Evolutionary conservation across 83 land plant genomes (phyloP), one percentile per base, ranked within the genome.

Genomic region (Picea engelmannii): DNA sequence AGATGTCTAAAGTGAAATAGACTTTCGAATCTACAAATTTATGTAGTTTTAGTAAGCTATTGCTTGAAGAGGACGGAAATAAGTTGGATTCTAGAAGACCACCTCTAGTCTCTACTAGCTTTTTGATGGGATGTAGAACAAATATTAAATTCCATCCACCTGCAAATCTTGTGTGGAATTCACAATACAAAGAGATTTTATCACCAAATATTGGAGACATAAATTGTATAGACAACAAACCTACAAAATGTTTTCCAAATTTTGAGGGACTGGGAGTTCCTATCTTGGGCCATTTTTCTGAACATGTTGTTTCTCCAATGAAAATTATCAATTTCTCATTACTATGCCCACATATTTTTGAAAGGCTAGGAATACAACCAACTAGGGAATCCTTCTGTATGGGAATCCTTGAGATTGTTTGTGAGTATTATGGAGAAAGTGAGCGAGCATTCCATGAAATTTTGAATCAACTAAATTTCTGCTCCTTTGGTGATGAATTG

Each of bases 371-470:
- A n/a, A n/a, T n/a, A n/a, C n/a, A n/a, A n/a, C n/a, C n/a, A n/a
- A n/a, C n/a, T n/a, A n/a, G n/a, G n/a, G n/a, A n/a, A n/a, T n/a
- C n/a, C n/a, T n/a, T n/a, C n/a, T n/a, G n/a, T n/a, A n/a, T n/a
- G n/a, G n/a, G n/a, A n/a, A n/a, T n/a, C n/a, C 96, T 95, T 83
- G 99, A 96, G 79, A 80, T 93, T 66, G 79, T 95, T 1, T 91
- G 89, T 81, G 90, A 96, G 78, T 90, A 88, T 70, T 89, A 89
- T 88, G 99, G 99, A 60, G 95, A 95, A 81, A 93, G 93, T 86
- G 98, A 95, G 87, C 83, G 88, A 83, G 93, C 91, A 59, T 78
- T 96, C 59, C 84, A 75, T 83, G 87, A 88, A 52, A 82, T 96
- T 64, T 96, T 94, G 82, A 82, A 85, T 38, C 66, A 84, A 27